A percentile compares a stretch with the other conserved stretches of the same genome.
Conservation (phyloP, 108 stramenopile species). For the Cyclotella cryptica region DNA sequence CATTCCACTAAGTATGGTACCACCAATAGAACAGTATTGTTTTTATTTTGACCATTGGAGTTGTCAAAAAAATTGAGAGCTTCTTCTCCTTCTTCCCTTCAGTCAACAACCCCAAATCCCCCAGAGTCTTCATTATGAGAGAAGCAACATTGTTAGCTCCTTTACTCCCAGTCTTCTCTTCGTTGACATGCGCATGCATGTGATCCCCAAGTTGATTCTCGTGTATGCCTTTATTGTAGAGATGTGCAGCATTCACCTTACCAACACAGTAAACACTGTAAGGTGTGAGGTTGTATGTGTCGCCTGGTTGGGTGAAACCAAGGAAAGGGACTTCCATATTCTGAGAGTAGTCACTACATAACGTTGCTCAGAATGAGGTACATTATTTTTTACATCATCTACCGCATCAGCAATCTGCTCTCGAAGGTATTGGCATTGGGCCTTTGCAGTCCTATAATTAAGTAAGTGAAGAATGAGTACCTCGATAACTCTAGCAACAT, state of each 20-base stretch:
- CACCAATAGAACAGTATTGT: background rate
- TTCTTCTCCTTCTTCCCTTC: background rate
- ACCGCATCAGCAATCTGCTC: too few species aligned
- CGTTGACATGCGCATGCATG: background rate
- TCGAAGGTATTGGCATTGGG: too few species aligned
- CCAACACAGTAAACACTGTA: background rate
- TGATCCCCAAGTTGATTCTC: background rate
- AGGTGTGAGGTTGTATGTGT: background rate
- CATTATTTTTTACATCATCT: too few species aligned
- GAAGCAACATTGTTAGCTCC: background rate
- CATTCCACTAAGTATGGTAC: background rate
- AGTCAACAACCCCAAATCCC: background rate
- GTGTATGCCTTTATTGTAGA: background rate
- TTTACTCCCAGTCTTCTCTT: background rate
- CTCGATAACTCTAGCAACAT: too few species aligned
- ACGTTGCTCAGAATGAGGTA: too few species aligned
- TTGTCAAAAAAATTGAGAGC: background rate
- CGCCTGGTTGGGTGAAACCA: background rate
- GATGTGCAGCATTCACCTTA: background rate
- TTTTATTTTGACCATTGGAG: background rate
- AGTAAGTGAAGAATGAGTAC: too few species aligned
- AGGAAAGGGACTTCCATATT: constrained; percentile 4
- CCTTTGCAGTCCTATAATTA: too few species aligned
- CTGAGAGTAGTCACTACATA: background rate
- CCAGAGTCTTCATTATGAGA: background rate